A percentile compares a stretch with the other conserved stretches of the same genome.
Evolutionary conservation across 352 stramenopile genomes (phyloP).

Genomic region (Phytophthora fragariae): DNA sequence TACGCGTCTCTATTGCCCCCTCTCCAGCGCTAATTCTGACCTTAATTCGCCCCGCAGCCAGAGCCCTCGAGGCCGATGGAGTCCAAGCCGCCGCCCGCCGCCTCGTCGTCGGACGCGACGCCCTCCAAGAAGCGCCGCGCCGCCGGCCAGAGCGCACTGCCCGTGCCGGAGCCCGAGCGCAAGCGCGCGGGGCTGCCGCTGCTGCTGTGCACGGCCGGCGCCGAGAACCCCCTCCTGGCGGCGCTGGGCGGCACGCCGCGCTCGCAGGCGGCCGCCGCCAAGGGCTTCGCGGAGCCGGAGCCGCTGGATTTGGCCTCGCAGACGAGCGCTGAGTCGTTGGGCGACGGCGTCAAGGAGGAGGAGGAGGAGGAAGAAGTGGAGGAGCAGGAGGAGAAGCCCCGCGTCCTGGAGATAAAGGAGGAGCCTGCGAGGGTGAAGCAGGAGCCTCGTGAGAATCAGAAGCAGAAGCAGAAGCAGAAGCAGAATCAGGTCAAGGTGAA

Average conservation of each 20-base stretch:
- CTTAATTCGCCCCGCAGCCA: background rate
- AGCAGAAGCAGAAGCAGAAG: no score
- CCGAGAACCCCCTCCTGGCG: slow-evolving; percentile 70
- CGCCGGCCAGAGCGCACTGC: background rate
- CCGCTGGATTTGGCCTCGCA: slow-evolving; percentile 47
- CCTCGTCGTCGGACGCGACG: slow-evolving; percentile 2
- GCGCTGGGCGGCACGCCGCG: slow-evolving; percentile 70
- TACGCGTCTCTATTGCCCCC: background rate
- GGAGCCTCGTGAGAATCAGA: background rate
- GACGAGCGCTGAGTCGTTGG: slow-evolving; percentile 11
- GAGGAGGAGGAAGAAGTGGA: slow-evolving; percentile 5
- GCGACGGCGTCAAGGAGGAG: slow-evolving; percentile 22
- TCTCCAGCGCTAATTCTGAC: background rate
- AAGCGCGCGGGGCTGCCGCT: slow-evolving; percentile 31
- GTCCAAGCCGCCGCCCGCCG: slow-evolving; percentile 32
- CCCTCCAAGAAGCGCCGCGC: slow-evolving; percentile 66
- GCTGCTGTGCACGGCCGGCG: slow-evolving; percentile 25
- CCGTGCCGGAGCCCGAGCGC: slow-evolving; percentile 9
- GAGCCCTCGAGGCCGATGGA: slow-evolving; percentile 18
- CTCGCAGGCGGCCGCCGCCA: slow-evolving; percentile 18
- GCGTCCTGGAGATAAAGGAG: background rate
- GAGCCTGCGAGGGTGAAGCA: background rate
- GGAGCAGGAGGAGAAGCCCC: slow-evolving; percentile 9
- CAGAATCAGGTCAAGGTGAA: background rate
- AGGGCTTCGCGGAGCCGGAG: slow-evolving; percentile 47